phyloP scores from a whole-genome alignment of 805 yeast species.

The Vanderwaltozyma tropicalis region DNA sequence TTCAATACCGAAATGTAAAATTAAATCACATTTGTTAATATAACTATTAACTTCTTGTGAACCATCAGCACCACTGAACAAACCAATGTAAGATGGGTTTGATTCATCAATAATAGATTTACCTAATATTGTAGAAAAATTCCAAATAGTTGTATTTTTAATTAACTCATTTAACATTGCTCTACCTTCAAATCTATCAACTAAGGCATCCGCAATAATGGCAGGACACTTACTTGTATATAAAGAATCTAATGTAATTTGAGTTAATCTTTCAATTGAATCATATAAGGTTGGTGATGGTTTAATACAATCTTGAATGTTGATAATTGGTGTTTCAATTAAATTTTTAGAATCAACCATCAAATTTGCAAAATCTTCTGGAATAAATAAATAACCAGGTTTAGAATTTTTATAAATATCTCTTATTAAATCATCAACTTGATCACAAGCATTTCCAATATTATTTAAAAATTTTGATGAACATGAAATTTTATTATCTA shows the following conservation, averaged over 20 bases:
- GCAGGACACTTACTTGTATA: constrained; percentile 50
- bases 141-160: constrained; percentile 36
- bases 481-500: constrained; percentile 42
- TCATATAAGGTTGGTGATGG: not conserved
- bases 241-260: constrained; percentile 38
- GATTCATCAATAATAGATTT: constrained; percentile 67
- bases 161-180: constrained; percentile 40
- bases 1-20: constrained; percentile 61
- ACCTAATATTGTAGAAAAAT: constrained; percentile 55
- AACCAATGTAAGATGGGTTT: constrained; percentile 55
- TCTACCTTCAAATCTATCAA: constrained; percentile 48
- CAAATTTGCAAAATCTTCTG: constrained; percentile 52
- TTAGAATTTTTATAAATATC: constrained; percentile 46
- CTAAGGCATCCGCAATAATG: constrained; percentile 59
- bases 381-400: constrained; percentile 78
- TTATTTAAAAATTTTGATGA: constrained; percentile 41
- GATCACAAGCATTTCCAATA: constrained; percentile 35
- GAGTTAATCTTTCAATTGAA: constrained; percentile 10
- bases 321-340: constrained; percentile 10
- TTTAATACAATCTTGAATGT: not conserved
- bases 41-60: constrained; percentile 37
- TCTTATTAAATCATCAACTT: constrained; percentile 59
- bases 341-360: constrained; percentile 14
- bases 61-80: constrained; percentile 55
- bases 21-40: constrained; percentile 51